Evolutionary conservation across 164 flowering plant genomes (phyloP), one percentile per base, ranked within the genome.

Genomic region (Umbilicus rupestris): DNA sequence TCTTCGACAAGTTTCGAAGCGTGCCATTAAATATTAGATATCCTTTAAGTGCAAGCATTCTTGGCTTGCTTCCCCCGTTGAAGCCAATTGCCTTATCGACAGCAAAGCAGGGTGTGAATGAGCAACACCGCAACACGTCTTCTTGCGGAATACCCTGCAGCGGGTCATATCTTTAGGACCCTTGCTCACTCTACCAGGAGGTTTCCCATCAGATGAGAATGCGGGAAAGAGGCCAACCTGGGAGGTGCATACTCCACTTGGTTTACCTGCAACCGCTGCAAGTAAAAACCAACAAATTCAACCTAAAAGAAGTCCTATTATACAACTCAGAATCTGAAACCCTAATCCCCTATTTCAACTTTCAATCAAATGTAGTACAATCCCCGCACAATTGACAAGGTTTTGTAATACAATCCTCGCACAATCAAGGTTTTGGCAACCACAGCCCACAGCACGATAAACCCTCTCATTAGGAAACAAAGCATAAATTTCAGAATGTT

Each of bases 181-280:
- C 76, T 75, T 87, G 66, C 73, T 74, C 7, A 79, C 92, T 76
- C 70, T 85, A 65, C 72, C 73, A 20, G 98, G 98, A 77, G 90
- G 84, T 70, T 82, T 86, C 46, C 98, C 98, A 75, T 87, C 88
- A 59, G 76, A 81, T 71, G 89, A 73, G 74, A 83, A 94, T 47
- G 90, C 84, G 31, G 87, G 87, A 73, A 91, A 94, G 20, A 91
- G 92, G 39, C 96, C 95, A 69, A 96, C 95, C 68, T 72, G 84
- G 29, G 99, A 91, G 63, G 78, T 72, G 75, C 98, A 94, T 11
- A 87, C 79, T 65, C 80, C 92, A 78, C 72, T 66, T 66, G 78
- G 66, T 72, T 82, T 80, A 5, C 81, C n/a, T n/a, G n/a, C n/a
- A n/a, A n/a, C n/a, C n/a, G n/a, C 96, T 89, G 84, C 76, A 29